Conservation (phyloP, 148 eudicot genomes). For the Euryodendron excelsum region DNA sequence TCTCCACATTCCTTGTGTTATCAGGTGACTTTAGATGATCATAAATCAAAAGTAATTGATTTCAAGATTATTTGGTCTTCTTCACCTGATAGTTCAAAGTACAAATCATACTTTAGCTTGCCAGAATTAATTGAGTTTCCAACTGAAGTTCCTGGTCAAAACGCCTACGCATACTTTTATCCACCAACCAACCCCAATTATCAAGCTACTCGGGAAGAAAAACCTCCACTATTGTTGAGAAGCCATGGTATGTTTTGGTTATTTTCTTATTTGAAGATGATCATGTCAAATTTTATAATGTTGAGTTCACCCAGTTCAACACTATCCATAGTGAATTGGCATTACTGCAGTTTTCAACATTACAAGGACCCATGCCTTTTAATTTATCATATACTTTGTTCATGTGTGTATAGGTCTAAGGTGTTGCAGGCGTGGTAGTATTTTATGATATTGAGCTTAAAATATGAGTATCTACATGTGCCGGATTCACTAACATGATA, state of each 20-base stretch:
- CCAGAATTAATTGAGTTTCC: conserved; percentile 92
- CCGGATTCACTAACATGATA: background rate
- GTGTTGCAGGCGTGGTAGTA: background rate
- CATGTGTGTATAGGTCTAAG: background rate
- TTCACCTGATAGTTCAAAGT: conserved; percentile 61
- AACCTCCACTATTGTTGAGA: conserved; percentile 80
- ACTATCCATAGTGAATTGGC: background rate
- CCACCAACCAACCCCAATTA: conserved; percentile 77
- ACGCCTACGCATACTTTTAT: conserved; percentile 89
- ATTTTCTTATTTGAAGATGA: background rate
- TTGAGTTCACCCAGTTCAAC: background rate
- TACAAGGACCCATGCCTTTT: background rate
- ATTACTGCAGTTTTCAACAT: background rate
- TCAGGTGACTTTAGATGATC: conserved; percentile 70
- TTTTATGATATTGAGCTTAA: background rate
- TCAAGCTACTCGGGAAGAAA: conserved; percentile 64
- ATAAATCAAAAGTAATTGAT: conserved; percentile 48
- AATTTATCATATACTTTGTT: background rate
- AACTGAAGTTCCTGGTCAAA: conserved; percentile 72
- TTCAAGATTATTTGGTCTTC: conserved; percentile 77
- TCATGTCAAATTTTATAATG: background rate
- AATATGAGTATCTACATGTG: background rate
- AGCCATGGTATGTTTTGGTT: conserved; percentile 66
- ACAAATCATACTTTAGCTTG: conserved; percentile 60
- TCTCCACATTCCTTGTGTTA: conserved; percentile 6